Evolutionary conservation across 257 asterid genomes (phyloP), one percentile per base, ranked within the genome.

Genomic region (Phtheirospermum japonicum): DNA sequence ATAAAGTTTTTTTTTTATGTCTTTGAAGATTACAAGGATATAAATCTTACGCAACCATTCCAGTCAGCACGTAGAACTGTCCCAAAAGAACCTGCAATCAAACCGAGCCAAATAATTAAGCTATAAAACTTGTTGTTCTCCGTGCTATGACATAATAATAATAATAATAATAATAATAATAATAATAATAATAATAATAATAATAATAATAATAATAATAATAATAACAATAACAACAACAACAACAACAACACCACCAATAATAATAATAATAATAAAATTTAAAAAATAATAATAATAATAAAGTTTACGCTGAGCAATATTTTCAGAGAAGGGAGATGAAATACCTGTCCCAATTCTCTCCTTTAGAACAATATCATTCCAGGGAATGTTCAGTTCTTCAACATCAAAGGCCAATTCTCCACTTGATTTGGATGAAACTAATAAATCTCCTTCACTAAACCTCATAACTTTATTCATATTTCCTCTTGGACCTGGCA

Each of bases 1-100:
- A 68, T 12, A 49, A 64, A 20, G n/a, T n/a, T n/a, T 42, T 65
- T 14, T 49, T 57, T 34, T n/a, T 23, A 63, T 65, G 57, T 30
- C 46, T 49, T 52, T 32, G 34, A 55, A 57, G 45, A 61, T 59
- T 56, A 43, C 40, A 73, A 70, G 71, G 71, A 67, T 57, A 66
- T 61, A 67, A 56, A 45, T 66, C 95, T 84, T 83, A 89, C 97
- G 34, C 81, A 81, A 59, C 83, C 97, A 80, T 86, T 80, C 97
- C 97, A 89, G 68, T 86, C 97, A 70, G 92, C 97, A 74, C 91
- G 97, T 58, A 82, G 89, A 66, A 89, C 97, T 7, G 83, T 83
- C 63, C 97, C 97, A 84, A 89, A 89, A 61, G 97, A 89, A 68
- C 97, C 97, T 89, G 82, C 57, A 57, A 66, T 71, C 56, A 55